Percentiles rank a stretch among this genome's conserved stretches.
phyloP scores from a whole-genome alignment of 208 protist genomes.

The Trypanosoma mega region DNA sequence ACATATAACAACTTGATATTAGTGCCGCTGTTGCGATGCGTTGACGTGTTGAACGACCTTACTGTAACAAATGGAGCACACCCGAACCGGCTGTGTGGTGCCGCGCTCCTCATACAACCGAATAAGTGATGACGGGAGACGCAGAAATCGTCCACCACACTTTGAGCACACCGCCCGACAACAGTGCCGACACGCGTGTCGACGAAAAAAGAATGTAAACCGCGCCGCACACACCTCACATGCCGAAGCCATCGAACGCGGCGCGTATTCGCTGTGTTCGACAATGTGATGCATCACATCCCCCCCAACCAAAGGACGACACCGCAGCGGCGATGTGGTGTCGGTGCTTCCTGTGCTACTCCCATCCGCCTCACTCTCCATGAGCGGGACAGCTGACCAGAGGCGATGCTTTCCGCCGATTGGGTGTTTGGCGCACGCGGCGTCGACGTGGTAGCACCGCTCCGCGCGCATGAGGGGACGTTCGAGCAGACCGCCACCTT shows the following conservation, averaged over 20 bases:
- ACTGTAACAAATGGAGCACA: slow-evolving; percentile 19
- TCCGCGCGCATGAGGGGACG: no score
- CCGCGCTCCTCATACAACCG: slow-evolving; percentile 10
- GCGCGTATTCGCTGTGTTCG: neutral
- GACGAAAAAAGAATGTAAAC: slow-evolving; percentile 27
- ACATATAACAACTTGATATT: no score
- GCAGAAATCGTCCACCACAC: slow-evolving; percentile 22
- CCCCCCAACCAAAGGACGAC: no score
- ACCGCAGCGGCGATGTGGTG: no score
- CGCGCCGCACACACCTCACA: slow-evolving; percentile 18
- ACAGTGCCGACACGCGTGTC: slow-evolving; percentile 23
- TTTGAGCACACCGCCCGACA: slow-evolving; percentile 12
- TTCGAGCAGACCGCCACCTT: no score
- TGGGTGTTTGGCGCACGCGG: no score
- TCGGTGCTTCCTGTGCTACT: no score
- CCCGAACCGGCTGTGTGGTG: slow-evolving; percentile 16
- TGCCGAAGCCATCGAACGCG: slow-evolving; percentile 1
- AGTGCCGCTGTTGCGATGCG: neutral
- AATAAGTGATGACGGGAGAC: slow-evolving; percentile 12
- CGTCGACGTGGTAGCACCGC: no score
- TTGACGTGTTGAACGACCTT: slow-evolving; percentile 11
- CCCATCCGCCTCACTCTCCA: no score
- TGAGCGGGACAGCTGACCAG: no score
- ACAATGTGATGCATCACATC: neutral
- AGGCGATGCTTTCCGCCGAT: no score